phyloP scores from a whole-genome alignment of 495 filamentous ascomycete genomes.

The Beverwykella pulmonaria region DNA sequence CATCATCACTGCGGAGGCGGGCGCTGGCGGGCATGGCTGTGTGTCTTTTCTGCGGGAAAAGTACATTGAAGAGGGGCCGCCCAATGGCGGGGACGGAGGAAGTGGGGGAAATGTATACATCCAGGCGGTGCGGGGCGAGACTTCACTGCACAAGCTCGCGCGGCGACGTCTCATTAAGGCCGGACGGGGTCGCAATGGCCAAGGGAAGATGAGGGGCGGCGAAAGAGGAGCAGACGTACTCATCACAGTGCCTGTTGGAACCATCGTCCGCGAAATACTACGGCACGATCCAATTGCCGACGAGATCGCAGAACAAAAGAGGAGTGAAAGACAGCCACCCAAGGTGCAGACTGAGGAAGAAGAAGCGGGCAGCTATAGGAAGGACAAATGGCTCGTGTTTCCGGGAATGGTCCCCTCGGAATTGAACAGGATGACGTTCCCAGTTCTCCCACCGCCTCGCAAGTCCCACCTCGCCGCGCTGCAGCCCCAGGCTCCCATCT shows the following conservation, averaged over 20 bases:
- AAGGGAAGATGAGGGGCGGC: conserved; percentile 79
- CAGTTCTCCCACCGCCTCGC: conserved; percentile 56
- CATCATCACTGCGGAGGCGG: conserved; percentile 71
- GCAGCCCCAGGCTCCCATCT: conserved; percentile 71
- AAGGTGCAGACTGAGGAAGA: conserved; percentile 21
- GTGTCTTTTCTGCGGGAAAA: conserved; percentile 91
- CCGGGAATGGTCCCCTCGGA: conserved; percentile 65
- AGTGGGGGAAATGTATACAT: conserved; percentile 91
- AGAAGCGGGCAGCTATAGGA: conserved; percentile 28
- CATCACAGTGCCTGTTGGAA: conserved; percentile 89
- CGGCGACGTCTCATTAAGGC: conserved; percentile 76
- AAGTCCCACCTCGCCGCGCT: conserved; percentile 59
- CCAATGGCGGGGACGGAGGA: conserved; percentile 96
- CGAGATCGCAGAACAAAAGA: conserved; percentile 49
- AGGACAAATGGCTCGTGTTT: conserved; percentile 84
- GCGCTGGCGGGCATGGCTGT: conserved; percentile 85
- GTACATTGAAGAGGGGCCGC: conserved; percentile 80
- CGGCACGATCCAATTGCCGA: conserved; percentile 76
- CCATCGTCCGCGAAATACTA: conserved; percentile 79
- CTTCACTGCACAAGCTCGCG: conserved; percentile 87
- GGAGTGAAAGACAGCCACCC: conserved; percentile 34
- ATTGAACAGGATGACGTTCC: conserved; percentile 64
- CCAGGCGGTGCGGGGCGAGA: conserved; percentile 87
- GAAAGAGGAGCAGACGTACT: conserved; percentile 83
- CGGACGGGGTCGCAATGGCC: conserved; percentile 77